These are phyloP conservation scores for Apophysomyces trapeziformis DNA, from an alignment of 371 early-diverging fungal genomes.

Conservation along the genomic window DNA sequence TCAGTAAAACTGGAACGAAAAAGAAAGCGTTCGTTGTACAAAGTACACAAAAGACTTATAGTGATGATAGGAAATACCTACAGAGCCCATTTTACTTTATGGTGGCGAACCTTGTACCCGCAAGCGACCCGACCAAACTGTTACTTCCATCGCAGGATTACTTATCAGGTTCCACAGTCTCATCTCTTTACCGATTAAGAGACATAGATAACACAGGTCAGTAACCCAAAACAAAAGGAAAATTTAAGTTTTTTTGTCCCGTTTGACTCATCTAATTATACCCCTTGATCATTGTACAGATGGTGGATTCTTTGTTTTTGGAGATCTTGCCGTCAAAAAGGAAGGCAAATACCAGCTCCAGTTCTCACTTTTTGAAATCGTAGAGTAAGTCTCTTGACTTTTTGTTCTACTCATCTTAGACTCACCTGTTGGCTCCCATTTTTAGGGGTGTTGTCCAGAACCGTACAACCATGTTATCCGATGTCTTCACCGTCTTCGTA, in stretches of 20 bases:
- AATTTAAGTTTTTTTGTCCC: background rate
- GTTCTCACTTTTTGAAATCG: constrained; percentile 88
- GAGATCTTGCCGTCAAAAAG: constrained; percentile 88
- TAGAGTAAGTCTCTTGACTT: constrained; percentile 56
- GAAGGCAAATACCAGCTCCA: constrained; percentile 87
- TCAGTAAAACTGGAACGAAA: background rate
- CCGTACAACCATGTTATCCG: constrained; percentile 50
- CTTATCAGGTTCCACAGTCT: constrained; percentile 49
- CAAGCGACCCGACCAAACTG: constrained; percentile 18
- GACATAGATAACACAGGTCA: constrained; percentile 51
- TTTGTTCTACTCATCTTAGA: background rate
- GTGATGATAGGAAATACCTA: constrained; percentile 41
- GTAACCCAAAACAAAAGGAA: background rate
- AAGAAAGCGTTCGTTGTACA: background rate
- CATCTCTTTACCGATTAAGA: constrained; percentile 48
- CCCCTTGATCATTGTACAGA: constrained; percentile 41
- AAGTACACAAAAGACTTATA: constrained; percentile 4
- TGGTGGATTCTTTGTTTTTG: constrained; percentile 95
- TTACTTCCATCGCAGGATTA: constrained; percentile 32
- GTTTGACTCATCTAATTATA: constrained; percentile 3
- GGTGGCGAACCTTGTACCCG: constrained; percentile 42
- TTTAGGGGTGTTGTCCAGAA: constrained; percentile 40
- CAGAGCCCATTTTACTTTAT: constrained; percentile 56
- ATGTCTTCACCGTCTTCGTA: constrained; percentile 79
- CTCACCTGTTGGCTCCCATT: background rate